Evolutionary conservation across 345 rosid genomes (phyloP).

Genomic region (Syzygium jambos): DNA sequence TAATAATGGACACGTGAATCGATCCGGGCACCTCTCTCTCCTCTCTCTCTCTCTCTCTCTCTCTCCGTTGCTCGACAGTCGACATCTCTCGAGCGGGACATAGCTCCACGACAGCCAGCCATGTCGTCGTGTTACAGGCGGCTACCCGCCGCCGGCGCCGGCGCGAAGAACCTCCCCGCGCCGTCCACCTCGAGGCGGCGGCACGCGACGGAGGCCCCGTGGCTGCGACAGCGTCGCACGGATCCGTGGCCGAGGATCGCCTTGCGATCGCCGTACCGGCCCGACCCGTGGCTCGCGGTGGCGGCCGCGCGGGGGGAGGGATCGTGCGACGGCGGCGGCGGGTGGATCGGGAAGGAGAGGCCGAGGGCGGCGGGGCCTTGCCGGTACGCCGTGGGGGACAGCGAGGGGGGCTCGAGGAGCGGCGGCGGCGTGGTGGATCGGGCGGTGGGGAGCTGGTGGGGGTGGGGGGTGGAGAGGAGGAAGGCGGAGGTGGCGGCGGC

Average conservation of each 20-base stretch:
- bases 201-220: constrained; percentile 16
- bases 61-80: neutral
- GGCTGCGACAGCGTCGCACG: constrained; percentile 11
- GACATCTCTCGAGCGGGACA: neutral
- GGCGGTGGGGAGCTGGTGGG: constrained; percentile 26
- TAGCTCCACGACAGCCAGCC: neutral
- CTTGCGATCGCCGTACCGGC: constrained; percentile 21
- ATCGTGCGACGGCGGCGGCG: neutral
- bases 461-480: constrained; percentile 24
- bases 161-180: constrained; percentile 5
- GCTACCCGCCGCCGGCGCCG: constrained; percentile 22
- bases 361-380: constrained; percentile 21
- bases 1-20: neutral
- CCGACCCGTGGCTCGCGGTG: constrained; percentile 13
- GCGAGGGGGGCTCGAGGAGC: constrained; percentile 11
- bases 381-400: constrained; percentile 28
- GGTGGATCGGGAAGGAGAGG: constrained; percentile 23
- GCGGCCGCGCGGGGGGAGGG: constrained; percentile 13
- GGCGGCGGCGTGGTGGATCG: constrained; percentile 5
- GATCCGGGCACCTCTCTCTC: neutral
- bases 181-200: constrained; percentile 1
- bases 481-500: constrained; percentile 52
- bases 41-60: neutral
- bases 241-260: constrained; percentile 15
- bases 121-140: constrained; percentile 57